Evolutionary conservation across 2,329 filamentous ascomycete species (phyloP).

Genomic region (Fragosphaeria purpurea): DNA sequence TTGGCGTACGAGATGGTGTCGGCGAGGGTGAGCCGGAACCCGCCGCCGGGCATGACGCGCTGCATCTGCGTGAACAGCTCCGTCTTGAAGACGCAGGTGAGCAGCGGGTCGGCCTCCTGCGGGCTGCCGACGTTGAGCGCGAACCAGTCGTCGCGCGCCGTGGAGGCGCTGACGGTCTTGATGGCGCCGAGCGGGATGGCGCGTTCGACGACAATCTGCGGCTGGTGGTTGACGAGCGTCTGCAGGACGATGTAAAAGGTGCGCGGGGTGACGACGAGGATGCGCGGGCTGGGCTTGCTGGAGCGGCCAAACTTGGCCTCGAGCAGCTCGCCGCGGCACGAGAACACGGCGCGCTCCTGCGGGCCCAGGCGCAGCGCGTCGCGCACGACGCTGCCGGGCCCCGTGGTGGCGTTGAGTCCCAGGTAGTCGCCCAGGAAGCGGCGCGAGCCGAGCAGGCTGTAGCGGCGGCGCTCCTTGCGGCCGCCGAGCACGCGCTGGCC

Average conservation of each 20-base stretch:
- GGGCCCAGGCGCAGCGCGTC: conserved; percentile 59
- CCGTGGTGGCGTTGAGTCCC: conserved; percentile 69
- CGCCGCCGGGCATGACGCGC: conserved; percentile 66
- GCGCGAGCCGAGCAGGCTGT: conserved; percentile 82
- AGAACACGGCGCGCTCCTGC: conserved; percentile 75
- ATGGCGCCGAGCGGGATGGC: conserved; percentile 77
- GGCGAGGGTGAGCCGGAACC: conserved; percentile 72
- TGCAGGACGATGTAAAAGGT: conserved; percentile 88
- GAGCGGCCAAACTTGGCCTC: conserved; percentile 94
- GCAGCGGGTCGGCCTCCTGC: conserved; percentile 84
- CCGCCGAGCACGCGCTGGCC: conserved; percentile 73
- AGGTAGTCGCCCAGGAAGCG: conserved; percentile 94
- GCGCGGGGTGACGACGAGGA: conserved; percentile 71
- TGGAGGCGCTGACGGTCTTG: conserved; percentile 76
- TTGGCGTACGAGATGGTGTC: conserved; percentile 91
- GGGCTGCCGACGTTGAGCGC: conserved; percentile 80
- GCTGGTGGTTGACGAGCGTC: conserved; percentile 68
- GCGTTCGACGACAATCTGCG: conserved; percentile 71
- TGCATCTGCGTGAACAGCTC: conserved; percentile 92
- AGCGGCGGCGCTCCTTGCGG: conserved; percentile 82
- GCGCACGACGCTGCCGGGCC: conserved; percentile 72
- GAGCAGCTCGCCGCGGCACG: conserved; percentile 79
- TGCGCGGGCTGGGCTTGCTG: conserved; percentile 82
- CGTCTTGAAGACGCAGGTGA: conserved; percentile 92
- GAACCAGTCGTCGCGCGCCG: conserved; percentile 90